Conservation (phyloP, 495 filamentous ascomycete genomes). For the Penicillium bovifimosum region DNA sequence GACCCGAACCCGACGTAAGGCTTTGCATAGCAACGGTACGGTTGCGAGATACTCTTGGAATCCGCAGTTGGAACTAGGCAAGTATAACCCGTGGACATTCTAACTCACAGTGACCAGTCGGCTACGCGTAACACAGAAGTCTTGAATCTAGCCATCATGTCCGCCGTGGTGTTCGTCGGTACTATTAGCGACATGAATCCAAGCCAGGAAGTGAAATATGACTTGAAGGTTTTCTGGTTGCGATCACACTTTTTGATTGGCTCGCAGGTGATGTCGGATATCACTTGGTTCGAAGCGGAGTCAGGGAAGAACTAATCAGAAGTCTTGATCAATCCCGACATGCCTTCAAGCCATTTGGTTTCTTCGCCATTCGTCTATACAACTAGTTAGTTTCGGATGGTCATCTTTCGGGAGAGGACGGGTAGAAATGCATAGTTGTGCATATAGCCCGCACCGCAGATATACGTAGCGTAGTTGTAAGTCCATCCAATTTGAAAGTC, state of each 20-base stretch:
- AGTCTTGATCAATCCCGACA: constrained; percentile 48
- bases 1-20: too few relatives aligned
- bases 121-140: too few relatives aligned
- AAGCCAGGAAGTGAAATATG: constrained; percentile 64
- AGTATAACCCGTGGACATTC: too few relatives aligned
- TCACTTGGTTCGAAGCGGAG: constrained; percentile 35
- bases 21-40: too few relatives aligned
- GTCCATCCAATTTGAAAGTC: constrained; percentile 64
- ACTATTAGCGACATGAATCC: constrained; percentile 47
- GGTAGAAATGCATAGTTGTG: constrained; percentile 51
- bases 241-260: constrained; percentile 53
- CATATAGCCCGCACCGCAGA: constrained; percentile 67
- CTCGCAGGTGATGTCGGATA: constrained; percentile 62
- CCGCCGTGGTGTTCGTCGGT: neutral
- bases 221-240: constrained; percentile 68
- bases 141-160: constrained; percentile 7
- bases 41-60: too few relatives aligned
- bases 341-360: constrained; percentile 48
- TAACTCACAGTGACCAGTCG: too few relatives aligned
- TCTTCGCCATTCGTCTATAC: constrained; percentile 30
- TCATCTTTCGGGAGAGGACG: neutral
- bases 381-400: constrained; percentile 3
- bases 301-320: constrained; percentile 45
- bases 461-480: constrained; percentile 66
- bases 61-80: too few relatives aligned